These are phyloP conservation scores for Penicillium waksmanii DNA, from an alignment of 495 filamentous ascomycete genomes.

Conservation along the genomic window DNA sequence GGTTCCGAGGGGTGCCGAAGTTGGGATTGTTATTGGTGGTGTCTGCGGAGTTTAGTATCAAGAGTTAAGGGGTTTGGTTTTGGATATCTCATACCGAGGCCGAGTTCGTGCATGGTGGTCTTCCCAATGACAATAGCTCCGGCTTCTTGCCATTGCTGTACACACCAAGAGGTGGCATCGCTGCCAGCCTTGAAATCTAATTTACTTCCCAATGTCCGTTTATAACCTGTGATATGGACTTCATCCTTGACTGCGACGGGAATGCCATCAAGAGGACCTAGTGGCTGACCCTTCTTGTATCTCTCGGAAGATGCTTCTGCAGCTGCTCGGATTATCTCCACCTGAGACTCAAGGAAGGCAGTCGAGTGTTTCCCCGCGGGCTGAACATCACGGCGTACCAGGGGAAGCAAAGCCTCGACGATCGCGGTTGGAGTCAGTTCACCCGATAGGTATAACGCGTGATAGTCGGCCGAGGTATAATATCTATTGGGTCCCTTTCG, in stretches of 20 bases:
- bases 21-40: constrained; percentile 83
- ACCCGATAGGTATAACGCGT: constrained; percentile 69
- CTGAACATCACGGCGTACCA: constrained; percentile 62
- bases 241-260: constrained; percentile 89
- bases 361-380: constrained; percentile 61
- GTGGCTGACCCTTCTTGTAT: constrained; percentile 64
- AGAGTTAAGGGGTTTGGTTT: background rate
- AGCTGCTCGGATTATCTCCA: constrained; percentile 63
- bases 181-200: constrained; percentile 57
- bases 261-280: constrained; percentile 78
- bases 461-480: constrained; percentile 76
- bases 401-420: constrained; percentile 66
- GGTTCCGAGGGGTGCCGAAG: constrained; percentile 82
- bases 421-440: constrained; percentile 72
- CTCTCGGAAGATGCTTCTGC: constrained; percentile 72
- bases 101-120: constrained; percentile 90
- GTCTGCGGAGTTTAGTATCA: constrained; percentile 46
- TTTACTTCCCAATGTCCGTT: constrained; percentile 63
- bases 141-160: constrained; percentile 72
- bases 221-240: constrained; percentile 73
- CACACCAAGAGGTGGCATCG: constrained; percentile 69
- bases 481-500: constrained; percentile 52
- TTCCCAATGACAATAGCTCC: constrained; percentile 86
- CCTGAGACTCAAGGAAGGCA: constrained; percentile 67
- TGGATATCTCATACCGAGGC: constrained; percentile 55